Conservation (phyloP, 2,329 filamentous ascomycete genomes). For the Thyridium curvatum region DNA sequence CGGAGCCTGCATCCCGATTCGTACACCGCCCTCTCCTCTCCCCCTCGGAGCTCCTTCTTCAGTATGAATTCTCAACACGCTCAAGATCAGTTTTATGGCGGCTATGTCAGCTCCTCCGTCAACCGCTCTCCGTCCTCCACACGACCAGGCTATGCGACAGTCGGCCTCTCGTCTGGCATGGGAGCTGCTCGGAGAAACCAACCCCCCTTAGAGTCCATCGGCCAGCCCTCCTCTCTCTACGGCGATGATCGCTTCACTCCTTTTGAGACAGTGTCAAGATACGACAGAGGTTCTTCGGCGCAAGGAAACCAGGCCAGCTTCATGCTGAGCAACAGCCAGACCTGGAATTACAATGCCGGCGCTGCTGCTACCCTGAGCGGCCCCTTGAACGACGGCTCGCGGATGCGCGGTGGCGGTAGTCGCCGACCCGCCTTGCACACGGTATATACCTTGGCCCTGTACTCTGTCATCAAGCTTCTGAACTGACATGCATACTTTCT, state of each 20-base stretch:
- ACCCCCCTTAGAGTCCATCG: conserved; percentile 70
- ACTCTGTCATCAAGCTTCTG: conserved; percentile 6
- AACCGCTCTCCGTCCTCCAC: conserved; percentile 71
- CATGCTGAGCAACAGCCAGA: conserved; percentile 65
- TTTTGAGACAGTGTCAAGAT: conserved; percentile 50
- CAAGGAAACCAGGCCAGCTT: conserved; percentile 29
- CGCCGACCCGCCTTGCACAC: conserved; percentile 61
- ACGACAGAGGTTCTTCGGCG: conserved; percentile 30
- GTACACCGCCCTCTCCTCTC: too few species aligned
- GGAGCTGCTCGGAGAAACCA: conserved; percentile 62
- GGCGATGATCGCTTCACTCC: conserved; percentile 59
- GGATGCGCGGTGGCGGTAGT: conserved; percentile 44
- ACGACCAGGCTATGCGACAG: conserved; percentile 53
- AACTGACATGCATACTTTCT: neutral
- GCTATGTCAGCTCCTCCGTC: conserved; percentile 46
- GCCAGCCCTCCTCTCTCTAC: conserved; percentile 61
- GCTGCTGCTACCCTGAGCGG: conserved; percentile 59
- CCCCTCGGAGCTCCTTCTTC: too few species aligned
- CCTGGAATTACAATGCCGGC: conserved; percentile 69
- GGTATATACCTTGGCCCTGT: conserved; percentile 36
- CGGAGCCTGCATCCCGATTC: too few species aligned
- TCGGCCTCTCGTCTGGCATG: conserved; percentile 25
- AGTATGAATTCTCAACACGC: conserved; percentile 46
- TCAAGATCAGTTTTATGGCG: conserved; percentile 61
- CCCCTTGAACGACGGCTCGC: conserved; percentile 57